These are phyloP conservation scores for Kurtzmaniella cleridarum DNA, from an alignment of 805 yeast genomes.

Conservation along the genomic window DNA sequence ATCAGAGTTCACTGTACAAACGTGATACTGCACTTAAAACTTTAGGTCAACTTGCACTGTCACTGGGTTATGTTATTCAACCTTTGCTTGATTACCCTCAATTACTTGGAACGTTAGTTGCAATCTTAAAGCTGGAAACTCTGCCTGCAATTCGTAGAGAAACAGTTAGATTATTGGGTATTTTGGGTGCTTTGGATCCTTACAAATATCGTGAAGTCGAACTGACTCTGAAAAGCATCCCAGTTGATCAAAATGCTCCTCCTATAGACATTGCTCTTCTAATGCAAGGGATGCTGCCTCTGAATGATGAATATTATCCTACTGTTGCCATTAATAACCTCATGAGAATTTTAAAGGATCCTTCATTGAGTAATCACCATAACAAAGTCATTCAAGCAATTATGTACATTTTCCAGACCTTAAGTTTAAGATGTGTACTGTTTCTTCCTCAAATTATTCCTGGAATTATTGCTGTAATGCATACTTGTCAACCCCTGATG, in stretches of 20 bases:
- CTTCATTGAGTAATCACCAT: conserved; percentile 80
- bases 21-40: conserved; percentile 87
- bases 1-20: conserved; percentile 82
- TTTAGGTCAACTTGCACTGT: conserved; percentile 80
- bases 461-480: conserved; percentile 81
- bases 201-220: conserved; percentile 92
- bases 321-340: conserved; percentile 87
- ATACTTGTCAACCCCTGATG: conserved; percentile 70
- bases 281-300: conserved; percentile 93
- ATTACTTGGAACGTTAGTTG: conserved; percentile 72
- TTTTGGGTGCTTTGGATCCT: conserved; percentile 94
- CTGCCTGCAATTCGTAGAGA: conserved; percentile 75
- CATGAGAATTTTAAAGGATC: conserved; percentile 78
- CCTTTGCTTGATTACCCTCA: conserved; percentile 92
- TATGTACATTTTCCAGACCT: conserved; percentile 81
- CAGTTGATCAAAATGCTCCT: conserved; percentile 78
- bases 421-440: conserved; percentile 86
- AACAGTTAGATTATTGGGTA: conserved; percentile 84
- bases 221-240: conserved; percentile 49
- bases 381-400: conserved; percentile 92
- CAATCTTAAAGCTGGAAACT: conserved; percentile 75
- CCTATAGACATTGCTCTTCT: conserved; percentile 84
- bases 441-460: conserved; percentile 85
- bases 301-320: conserved; percentile 88
- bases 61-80: conserved; percentile 92